Percentiles rank a stretch among this genome's conserved stretches.
Conservation (phyloP, 2,329 filamentous ascomycete genomes). For the Botryotinia convoluta region DNA sequence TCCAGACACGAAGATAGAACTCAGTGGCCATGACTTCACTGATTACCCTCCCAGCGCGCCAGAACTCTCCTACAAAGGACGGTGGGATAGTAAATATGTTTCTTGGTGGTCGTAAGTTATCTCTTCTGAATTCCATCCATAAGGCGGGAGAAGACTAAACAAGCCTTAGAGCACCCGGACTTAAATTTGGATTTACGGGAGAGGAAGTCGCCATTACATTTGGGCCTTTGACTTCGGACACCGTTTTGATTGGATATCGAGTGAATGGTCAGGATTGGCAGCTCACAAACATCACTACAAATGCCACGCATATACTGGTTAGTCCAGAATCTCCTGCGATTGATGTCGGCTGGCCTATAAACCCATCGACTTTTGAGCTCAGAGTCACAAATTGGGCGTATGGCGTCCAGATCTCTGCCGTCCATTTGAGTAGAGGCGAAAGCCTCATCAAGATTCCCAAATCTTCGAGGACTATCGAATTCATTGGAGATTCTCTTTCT, state of each 20-base stretch:
- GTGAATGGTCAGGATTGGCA: conserved; percentile 57
- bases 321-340: conserved; percentile 46
- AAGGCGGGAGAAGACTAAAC: conserved; percentile 18
- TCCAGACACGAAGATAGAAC: conserved; percentile 43
- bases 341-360: conserved; percentile 44
- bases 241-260: conserved; percentile 55
- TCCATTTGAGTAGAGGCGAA: conserved; percentile 48
- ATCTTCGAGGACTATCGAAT: conserved; percentile 42
- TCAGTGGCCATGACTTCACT: conserved; percentile 42
- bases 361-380: conserved; percentile 52
- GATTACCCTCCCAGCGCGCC: conserved; percentile 51
- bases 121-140: background rate
- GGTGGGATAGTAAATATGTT: conserved; percentile 59
- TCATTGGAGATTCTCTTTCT: conserved; percentile 50
- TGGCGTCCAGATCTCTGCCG: conserved; percentile 54
- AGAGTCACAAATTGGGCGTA: conserved; percentile 61
- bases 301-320: conserved; percentile 55
- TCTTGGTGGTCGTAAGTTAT: conserved; percentile 57
- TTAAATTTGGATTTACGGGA: conserved; percentile 33
- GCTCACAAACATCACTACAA: conserved; percentile 58
- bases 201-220: conserved; percentile 31
- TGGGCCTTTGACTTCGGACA: conserved; percentile 34
- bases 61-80: conserved; percentile 59
- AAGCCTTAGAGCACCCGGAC: conserved; percentile 39
- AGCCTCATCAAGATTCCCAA: conserved; percentile 46